Conservation (phyloP, 2,329 filamentous ascomycete genomes). For the Epichloe typhina region DNA sequence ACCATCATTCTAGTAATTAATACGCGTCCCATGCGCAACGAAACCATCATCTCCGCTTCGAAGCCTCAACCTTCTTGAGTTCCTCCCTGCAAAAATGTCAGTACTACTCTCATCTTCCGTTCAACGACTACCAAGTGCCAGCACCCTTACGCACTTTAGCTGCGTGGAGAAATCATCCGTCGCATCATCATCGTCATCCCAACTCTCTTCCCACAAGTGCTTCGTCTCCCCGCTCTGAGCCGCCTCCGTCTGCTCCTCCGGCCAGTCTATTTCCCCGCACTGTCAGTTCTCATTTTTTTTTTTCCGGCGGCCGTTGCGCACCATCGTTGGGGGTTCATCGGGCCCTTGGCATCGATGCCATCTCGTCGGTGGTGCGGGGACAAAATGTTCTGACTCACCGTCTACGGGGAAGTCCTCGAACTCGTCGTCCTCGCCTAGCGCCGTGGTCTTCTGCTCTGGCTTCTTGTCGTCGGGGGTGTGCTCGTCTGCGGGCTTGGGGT, state of each 20-base stretch:
- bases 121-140: conserved; percentile 18
- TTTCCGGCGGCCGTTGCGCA: not conserved
- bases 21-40: not conserved
- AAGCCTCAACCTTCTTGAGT: conserved; percentile 80
- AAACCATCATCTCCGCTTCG: conserved; percentile 42
- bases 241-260: conserved; percentile 77
- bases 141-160: conserved; percentile 50
- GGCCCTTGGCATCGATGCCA: too few relatives aligned
- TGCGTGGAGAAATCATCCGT: conserved; percentile 93
- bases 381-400: conserved; percentile 38
- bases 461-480: conserved; percentile 17
- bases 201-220: conserved; percentile 98
- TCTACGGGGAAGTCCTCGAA: conserved; percentile 98
- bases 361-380: too few relatives aligned
- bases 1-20: not conserved
- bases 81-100: conserved; percentile 52
- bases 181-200: conserved; percentile 97
- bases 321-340: too few relatives aligned
- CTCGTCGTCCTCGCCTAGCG: conserved; percentile 93
- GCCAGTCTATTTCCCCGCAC: conserved; percentile 57
- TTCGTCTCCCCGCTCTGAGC: conserved; percentile 53
- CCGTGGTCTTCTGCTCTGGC: conserved; percentile 38
- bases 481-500: conserved; percentile 17
- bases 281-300: not conserved
- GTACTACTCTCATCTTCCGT: not conserved